Base-by-base conservation (phyloP, 495 filamentous ascomycete genomes). In the Neurospora sublineolata region DNA sequence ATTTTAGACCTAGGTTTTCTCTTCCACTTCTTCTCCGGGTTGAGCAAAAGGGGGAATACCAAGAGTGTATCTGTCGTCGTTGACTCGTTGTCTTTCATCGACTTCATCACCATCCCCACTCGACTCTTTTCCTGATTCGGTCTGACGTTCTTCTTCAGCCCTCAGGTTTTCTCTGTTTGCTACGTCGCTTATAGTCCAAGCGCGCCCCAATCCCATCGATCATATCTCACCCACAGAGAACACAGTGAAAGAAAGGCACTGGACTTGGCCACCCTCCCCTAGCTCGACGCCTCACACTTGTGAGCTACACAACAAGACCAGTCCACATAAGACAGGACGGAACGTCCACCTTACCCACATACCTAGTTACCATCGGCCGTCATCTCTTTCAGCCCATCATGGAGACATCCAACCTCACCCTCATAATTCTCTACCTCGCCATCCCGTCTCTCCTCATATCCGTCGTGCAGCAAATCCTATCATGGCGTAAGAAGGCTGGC, bases 391-490 rank as follows among this genome's bases (percentile, higher is more conserved):
- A 18, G 27, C 11, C 6, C 38, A 76, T 69, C 4, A 79, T 80
- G 79, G 78, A 80, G 44, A 33, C 52, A 27, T 60, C 52, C 27
- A 60, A 33, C n/a, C 41, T 79, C 37, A 52, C 78, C 1, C 70
- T 84, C 42, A 44, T 84, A 10, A 74, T 85, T 20, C 74, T 84
- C 44, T 85, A 82, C 73, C 69, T 85, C 58, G 82, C 82, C 64
- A 80, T 84, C 68, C 83, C 82, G 16, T 80, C 81, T 60, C 76
- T 85, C 20, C 60, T 85, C 40, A 78, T 82, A 68, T 85, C 83
- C 3, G 78, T 77, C 20, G 37, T 84, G 11, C 79, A 79, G 27
- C 81, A 83, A 68, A 64, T 82, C 10, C 70, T 83, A 9, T 79
- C 82, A 37, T 82, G 80, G 82, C 77, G 72, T 46, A 80, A 76